Base-by-base conservation (phyloP, 2,329 filamentous ascomycete genomes). In the Colletotrichum endophyticum region DNA sequence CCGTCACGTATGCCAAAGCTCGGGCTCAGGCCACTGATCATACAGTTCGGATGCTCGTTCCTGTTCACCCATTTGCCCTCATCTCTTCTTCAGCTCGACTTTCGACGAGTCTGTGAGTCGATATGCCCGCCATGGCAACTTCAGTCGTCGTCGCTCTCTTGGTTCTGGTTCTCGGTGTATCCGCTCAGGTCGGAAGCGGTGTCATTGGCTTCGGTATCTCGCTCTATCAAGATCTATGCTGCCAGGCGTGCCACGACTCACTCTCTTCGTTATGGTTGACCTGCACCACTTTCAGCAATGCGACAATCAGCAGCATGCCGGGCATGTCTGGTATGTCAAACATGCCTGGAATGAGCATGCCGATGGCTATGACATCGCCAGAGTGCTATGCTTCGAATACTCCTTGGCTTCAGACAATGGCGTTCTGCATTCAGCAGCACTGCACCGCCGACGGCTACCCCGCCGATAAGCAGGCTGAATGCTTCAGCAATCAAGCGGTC, bases 341-440 rank as follows among this genome's bases (percentile, higher is more conserved):
- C 15, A 73, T 73, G 72, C 19, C 9, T 6, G 56, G 57, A 27
- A 70, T 66, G 66, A 8, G 30, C 4, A 81, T 82, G 63, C 19
- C 22, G 15, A 68, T 56, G 34, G 61, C n/a, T 73, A 71, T 25
- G 62, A 79, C 15, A 69, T 79, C 6, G 68, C 79, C 81, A 0
- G 79, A 80, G 1, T 85, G 84, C 73, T 84, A 80, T 75, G 79
- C 80, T 2, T 78, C 74, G 13, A 83, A 84, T 28, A 76, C 67
- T 8, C 78, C 79, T 2, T 85, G 84, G 70, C 78, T 84, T 32
- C 79, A 79, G 13, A 84, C 83, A 5, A 80, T 84, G 80, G 83
- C 84, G 1, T 79, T 84, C 16, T 85, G 84, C 61, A 84, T 85
- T 64, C 76, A 82, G 64, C 82, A 80, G 9, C 81, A 84, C 67